Base-by-base conservation (phyloP, 352 stramenopile species). In the Globisporangium nodosum region DNA sequence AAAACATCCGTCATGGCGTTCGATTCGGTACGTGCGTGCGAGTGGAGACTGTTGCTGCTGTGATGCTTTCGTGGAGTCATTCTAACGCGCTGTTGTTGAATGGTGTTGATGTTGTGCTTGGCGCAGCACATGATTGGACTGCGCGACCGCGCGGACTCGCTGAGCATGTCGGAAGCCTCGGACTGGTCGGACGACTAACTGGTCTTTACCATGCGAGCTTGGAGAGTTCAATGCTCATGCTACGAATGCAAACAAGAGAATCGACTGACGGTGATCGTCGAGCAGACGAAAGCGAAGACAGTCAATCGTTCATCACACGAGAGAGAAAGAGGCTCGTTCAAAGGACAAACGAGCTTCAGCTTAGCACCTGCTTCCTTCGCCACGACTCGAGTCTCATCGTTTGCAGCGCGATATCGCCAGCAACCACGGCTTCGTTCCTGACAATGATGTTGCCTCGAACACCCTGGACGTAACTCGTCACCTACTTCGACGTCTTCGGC, bases 131-230 rank as follows among this genome's bases (percentile, higher is more conserved):
- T 95, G 68, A 63, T 87, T 42, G 85, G 85, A 30, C 54, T 95
- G 18, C 83, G 84, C n/a, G 70, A 88, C 55, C 80, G 82, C 21
- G 66, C 73, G 33, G 81, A 88, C 55, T 95, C 85, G 33, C 55
- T 95, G 52, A 90, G 79, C 49, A 77, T 95, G 74, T 93, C 83
- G 15, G 81, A 92, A 62, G 80, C 81, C 7, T 95, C 85, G 3
- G 85, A 95, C 59, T 95, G 85, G 85, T 95, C 85, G 21, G 85
- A 95, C 51, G 78, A 94, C 13, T 92, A 70, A 37, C 8, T 5
- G 8, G 8, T 37, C 31, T 37, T 8, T 37, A 9, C 5, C 31
- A 37, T 37, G 31, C 31, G 31, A 37, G 31, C 8, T 37, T 37
- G 8, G 31, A 37, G 8, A 37, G 31, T 37, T 5, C 31, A 8